phyloP scores from a whole-genome alignment of 768 basidiomycete species.

The Lactifluus rugatus region DNA sequence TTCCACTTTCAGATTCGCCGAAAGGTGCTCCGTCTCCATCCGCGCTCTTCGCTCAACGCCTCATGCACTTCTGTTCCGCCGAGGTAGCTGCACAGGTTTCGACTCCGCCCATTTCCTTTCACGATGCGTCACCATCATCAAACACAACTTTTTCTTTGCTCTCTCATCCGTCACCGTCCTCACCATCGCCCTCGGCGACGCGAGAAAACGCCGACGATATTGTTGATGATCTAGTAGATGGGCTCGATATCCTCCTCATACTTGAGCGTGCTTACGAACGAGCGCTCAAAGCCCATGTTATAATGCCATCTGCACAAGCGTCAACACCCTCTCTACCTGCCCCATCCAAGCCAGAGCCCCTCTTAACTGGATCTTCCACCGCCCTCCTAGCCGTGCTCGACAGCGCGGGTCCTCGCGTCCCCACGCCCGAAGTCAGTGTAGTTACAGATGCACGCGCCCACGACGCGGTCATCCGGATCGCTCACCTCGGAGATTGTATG shows the following conservation, averaged over 20 bases:
- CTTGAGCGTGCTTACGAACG: constrained; percentile 62
- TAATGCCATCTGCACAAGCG: constrained; percentile 20
- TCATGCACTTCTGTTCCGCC: constrained; percentile 79
- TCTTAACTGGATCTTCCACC: constrained; percentile 56
- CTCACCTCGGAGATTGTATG: constrained; percentile 83
- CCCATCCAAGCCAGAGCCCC: constrained; percentile 25
- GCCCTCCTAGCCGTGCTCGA: constrained; percentile 58
- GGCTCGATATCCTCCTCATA: constrained; percentile 57
- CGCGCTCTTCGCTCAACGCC: constrained; percentile 60
- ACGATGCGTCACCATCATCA: constrained; percentile 1
- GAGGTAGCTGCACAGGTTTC: constrained; percentile 35
- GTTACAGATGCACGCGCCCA: constrained; percentile 27
- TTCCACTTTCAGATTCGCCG: not conserved
- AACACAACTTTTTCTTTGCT: not conserved
- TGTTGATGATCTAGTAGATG: constrained; percentile 59
- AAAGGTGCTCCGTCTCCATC: constrained; percentile 29
- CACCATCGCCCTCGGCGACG: constrained; percentile 1
- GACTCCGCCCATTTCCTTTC: constrained; percentile 13
- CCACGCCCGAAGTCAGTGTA: constrained; percentile 30
- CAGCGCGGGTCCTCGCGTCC: constrained; percentile 13
- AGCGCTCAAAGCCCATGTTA: constrained; percentile 53
- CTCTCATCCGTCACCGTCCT: not conserved
- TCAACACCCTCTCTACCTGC: constrained; percentile 14
- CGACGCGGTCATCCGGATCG: constrained; percentile 65
- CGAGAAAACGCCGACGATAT: constrained; percentile 39